These are phyloP conservation scores for Aristolochia californica DNA, from an alignment of 164 flowering plant species.

Conservation along the genomic window DNA sequence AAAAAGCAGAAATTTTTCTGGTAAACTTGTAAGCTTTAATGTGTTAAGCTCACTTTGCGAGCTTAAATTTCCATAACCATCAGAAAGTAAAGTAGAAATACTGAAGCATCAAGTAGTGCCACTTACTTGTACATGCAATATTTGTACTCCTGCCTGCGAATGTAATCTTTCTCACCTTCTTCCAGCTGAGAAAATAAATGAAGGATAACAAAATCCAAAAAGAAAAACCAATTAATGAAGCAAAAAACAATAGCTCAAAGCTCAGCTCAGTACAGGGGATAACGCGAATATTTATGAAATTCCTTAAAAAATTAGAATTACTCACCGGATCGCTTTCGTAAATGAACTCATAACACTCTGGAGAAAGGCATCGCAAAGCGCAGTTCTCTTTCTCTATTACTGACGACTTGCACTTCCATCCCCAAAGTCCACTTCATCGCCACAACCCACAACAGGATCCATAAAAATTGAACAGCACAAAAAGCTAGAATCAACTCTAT, in stretches of 20 bases:
- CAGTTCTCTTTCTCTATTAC: slow-evolving; percentile 78
- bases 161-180: slow-evolving; percentile 88
- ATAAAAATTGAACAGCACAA: background rate
- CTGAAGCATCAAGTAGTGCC: background rate
- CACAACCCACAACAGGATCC: background rate
- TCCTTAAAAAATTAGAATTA: background rate
- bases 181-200: slow-evolving; percentile 42
- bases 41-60: too few relatives aligned
- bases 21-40: too few relatives aligned
- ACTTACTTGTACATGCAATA: slow-evolving; percentile 77
- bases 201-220: background rate
- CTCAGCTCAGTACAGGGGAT: background rate
- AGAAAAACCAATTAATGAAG: too few relatives aligned
- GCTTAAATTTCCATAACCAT: too few relatives aligned
- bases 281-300: background rate
- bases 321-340: slow-evolving; percentile 83
- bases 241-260: background rate
- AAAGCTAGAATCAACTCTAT: background rate
- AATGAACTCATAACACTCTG: slow-evolving; percentile 54
- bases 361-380: slow-evolving; percentile 72
- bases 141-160: slow-evolving; percentile 77
- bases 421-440: slow-evolving; percentile 65
- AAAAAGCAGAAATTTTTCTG: too few relatives aligned
- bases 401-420: slow-evolving; percentile 67
- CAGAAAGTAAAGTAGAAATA: too few relatives aligned